A percentile compares a stretch with the other conserved stretches of the same genome.
These are phyloP conservation scores for Agrocybe pediades DNA, from an alignment of 768 basidiomycete species.

Conservation along the genomic window DNA sequence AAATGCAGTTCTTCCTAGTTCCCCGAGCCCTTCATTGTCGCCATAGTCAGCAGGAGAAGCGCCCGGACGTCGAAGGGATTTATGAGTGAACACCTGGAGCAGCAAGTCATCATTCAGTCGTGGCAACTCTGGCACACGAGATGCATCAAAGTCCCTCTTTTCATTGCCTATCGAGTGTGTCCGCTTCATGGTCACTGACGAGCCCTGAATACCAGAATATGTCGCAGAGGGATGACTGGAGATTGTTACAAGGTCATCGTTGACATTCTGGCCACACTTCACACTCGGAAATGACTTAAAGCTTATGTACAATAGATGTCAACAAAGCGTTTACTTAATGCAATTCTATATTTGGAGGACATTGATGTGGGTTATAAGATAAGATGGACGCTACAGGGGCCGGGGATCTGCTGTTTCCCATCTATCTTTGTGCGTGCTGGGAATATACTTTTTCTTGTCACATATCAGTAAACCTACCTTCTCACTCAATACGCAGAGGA, in stretches of 20 bases:
- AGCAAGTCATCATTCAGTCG: conserved; percentile 47
- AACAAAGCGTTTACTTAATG: too few species aligned
- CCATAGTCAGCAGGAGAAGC: conserved; percentile 38
- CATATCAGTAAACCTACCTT: too few species aligned
- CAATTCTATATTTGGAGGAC: too few species aligned
- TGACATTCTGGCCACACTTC: background rate
- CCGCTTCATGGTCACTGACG: conserved; percentile 19
- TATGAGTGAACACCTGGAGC: conserved; percentile 73
- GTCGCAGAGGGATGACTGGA: conserved; percentile 5
- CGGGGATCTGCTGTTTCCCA: too few species aligned
- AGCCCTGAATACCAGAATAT: conserved; percentile 1
- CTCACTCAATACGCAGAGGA: too few species aligned
- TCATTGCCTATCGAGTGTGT: conserved; percentile 18
- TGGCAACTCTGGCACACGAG: conserved; percentile 40
- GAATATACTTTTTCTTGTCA: too few species aligned
- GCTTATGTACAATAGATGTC: conserved; percentile 10
- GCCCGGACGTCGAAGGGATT: conserved; percentile 50
- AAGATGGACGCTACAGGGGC: too few species aligned
- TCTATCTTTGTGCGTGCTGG: too few species aligned
- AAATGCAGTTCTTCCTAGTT: conserved; percentile 51
- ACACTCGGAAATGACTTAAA: background rate
- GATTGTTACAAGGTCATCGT: conserved; percentile 16
- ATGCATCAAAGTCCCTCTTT: conserved; percentile 19
- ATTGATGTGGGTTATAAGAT: too few species aligned
- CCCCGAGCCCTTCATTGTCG: conserved; percentile 60